phyloP scores from a whole-genome alignment of 768 basidiomycete species.

The Mycena rosella region DNA sequence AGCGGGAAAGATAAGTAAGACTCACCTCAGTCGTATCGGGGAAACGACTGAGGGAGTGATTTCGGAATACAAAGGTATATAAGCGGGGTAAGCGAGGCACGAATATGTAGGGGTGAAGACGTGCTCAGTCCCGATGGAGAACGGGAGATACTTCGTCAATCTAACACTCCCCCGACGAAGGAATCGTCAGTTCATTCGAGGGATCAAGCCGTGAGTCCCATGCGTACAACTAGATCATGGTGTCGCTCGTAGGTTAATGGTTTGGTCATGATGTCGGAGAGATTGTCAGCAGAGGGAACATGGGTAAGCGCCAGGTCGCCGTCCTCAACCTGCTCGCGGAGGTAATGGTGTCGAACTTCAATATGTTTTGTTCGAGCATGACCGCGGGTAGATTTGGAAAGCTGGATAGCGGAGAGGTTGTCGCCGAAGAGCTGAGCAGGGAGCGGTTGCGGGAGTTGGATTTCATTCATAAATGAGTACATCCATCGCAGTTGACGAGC shows the following conservation, averaged over 20 bases:
- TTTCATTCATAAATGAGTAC: constrained; percentile 1
- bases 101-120: no score
- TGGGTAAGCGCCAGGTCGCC: neutral
- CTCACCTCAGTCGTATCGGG: no score
- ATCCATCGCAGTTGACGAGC: neutral
- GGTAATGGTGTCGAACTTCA: neutral
- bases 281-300: neutral
- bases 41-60: no score
- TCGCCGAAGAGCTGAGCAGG: neutral
- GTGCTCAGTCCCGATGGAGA: no score
- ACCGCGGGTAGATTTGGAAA: neutral
- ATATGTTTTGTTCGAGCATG: neutral
- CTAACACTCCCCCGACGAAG: no score
- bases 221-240: neutral
- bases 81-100: no score
- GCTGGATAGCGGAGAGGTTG: neutral
- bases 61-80: no score
- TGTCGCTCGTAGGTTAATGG: neutral
- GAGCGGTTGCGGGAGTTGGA: neutral
- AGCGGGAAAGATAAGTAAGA: no score
- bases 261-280: constrained; percentile 5
- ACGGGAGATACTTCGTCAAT: no score
- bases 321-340: neutral
- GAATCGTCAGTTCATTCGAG: no score
- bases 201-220: neutral